Evolutionary conservation across 768 basidiomycete species (phyloP).

Genomic region (Leccinum disarticulatum): DNA sequence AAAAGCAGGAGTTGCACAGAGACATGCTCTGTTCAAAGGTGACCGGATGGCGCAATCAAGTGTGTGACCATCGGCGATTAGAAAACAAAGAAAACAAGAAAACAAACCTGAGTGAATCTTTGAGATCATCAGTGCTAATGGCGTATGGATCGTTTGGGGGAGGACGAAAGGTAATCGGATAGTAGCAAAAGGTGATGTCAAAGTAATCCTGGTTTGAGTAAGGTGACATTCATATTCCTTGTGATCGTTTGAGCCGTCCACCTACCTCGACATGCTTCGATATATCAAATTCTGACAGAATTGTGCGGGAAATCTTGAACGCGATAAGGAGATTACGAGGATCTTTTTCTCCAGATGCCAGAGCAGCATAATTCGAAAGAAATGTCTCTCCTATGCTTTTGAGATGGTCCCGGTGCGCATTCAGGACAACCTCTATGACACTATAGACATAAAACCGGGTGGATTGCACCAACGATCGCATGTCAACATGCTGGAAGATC

Average conservation of each 20-base stretch:
- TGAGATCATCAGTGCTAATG: conserved; percentile 86
- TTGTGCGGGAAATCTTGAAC: conserved; percentile 84
- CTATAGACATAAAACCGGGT: conserved; percentile 79
- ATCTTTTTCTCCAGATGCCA: conserved; percentile 98
- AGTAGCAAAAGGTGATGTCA: conserved; percentile 96
- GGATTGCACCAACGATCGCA: conserved; percentile 80
- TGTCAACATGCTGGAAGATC: conserved; percentile 73
- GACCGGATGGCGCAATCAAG: neutral
- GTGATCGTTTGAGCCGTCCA: neutral
- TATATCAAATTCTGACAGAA: conserved; percentile 87
- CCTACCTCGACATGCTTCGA: conserved; percentile 73
- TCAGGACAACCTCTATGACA: conserved; percentile 67
- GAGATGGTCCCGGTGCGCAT: conserved; percentile 47
- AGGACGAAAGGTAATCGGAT: conserved; percentile 95
- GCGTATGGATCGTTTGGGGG: conserved; percentile 93
- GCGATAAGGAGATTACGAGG: conserved; percentile 90
- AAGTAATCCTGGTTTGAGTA: conserved; percentile 68
- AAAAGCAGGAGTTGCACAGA: conserved; percentile 79
- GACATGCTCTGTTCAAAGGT: conserved; percentile 50
- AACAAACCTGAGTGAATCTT: conserved; percentile 61
- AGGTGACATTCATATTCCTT: neutral
- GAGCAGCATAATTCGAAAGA: conserved; percentile 65
- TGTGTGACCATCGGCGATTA: neutral
- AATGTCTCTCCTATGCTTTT: conserved; percentile 74
- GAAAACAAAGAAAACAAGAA: neutral